Evolutionary conservation across 345 rosid genomes (phyloP).

Genomic region (Brassica cretica): DNA sequence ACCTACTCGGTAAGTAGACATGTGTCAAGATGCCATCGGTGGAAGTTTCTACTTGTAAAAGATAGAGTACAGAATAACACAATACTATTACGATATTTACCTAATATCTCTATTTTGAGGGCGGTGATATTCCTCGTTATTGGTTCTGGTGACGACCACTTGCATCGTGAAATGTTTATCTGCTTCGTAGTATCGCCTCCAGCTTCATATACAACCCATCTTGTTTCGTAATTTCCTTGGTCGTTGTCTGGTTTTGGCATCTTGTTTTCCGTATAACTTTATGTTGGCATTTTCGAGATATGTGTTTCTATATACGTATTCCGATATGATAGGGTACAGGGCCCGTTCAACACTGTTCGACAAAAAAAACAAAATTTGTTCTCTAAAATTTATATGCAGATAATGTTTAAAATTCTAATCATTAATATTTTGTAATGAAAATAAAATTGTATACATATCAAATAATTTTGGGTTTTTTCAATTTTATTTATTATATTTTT

Average conservation of each 20-base stretch:
- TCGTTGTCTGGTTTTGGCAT: not conserved
- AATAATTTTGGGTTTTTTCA: no score
- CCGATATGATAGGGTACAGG: not conserved
- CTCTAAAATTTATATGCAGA: no score
- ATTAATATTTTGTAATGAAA: no score
- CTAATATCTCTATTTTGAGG: not conserved
- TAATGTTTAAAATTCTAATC: no score
- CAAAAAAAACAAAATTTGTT: no score
- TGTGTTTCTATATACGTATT: not conserved
- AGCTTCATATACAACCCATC: not conserved
- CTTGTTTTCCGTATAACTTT: not conserved
- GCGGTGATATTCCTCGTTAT: constrained; percentile 22
- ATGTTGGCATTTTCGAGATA: not conserved
- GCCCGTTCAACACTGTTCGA: no score
- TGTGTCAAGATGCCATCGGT: not conserved
- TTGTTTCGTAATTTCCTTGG: no score
- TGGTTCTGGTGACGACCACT: constrained; percentile 22
- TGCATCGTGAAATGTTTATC: constrained; percentile 16
- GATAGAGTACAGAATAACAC: no score
- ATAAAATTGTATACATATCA: no score
- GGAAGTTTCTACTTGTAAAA: no score
- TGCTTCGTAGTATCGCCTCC: not conserved
- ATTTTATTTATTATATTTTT: no score
- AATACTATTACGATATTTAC: not conserved
- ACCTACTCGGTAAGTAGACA: no score